Conservation (phyloP, 176 grass and related monocot genomes). For the Avena eriantha region DNA sequence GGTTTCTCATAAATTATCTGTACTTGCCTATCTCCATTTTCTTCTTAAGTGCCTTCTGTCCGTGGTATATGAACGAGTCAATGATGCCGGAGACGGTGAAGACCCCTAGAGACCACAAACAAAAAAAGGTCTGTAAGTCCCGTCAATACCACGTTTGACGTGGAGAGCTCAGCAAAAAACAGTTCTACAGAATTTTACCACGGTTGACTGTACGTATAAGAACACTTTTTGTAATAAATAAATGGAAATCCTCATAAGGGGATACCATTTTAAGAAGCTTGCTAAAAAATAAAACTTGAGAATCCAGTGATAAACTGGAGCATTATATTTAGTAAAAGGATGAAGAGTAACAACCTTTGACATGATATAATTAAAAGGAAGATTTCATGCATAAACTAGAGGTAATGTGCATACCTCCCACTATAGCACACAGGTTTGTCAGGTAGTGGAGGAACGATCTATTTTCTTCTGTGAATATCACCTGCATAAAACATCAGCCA, state of each 20-base stretch:
- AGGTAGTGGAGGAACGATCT: conserved; percentile 82
- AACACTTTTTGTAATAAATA: background rate
- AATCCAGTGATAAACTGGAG: background rate
- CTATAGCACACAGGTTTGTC: conserved; percentile 92
- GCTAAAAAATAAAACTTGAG: background rate
- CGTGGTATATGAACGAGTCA: conserved; percentile 95
- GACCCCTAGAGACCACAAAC: conserved; percentile 61
- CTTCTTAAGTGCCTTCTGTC: conserved; percentile 89
- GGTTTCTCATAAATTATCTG: conserved; percentile 59
- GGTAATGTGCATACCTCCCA: conserved; percentile 70
- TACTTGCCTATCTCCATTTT: conserved; percentile 95
- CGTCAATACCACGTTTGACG: background rate
- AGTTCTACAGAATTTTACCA: background rate
- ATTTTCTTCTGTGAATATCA: conserved; percentile 91
- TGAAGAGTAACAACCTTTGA: conserved; percentile 2
- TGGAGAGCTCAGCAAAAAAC: conserved; percentile 15
- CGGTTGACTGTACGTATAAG: background rate
- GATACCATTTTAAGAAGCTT: background rate
- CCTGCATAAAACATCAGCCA: conserved; percentile 60
- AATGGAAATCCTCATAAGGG: background rate
- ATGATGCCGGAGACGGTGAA: conserved; percentile 96
- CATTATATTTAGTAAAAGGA: background rate
- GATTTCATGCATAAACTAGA: conserved; percentile 27
- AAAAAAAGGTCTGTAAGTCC: background rate
- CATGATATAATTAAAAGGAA: background rate